These are phyloP conservation scores for Apophysomyces trapeziformis DNA, from an alignment of 371 early-diverging fungal genomes.

Conservation along the genomic window DNA sequence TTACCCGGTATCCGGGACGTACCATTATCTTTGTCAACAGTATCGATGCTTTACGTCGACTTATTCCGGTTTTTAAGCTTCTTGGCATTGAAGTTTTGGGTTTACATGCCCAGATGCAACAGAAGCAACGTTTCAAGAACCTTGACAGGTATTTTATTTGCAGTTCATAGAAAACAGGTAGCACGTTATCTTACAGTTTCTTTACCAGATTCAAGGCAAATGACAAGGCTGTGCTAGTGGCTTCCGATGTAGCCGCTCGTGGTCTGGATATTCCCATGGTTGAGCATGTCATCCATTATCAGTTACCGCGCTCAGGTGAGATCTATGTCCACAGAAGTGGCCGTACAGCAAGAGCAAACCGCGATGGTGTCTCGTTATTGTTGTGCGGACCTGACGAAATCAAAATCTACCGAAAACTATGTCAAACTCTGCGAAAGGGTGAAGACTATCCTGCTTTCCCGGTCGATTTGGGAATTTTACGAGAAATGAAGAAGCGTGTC, in stretches of 20 bases:
- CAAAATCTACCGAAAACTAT: constrained; percentile 77
- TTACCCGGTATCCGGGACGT: constrained; percentile 85
- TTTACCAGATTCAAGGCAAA: constrained; percentile 67
- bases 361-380: constrained; percentile 83
- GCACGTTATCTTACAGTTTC: no score
- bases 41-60: constrained; percentile 88
- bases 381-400: constrained; percentile 87
- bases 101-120: constrained; percentile 95
- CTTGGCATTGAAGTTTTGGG: constrained; percentile 72
- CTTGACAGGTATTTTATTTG: constrained; percentile 67
- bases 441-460: constrained; percentile 73
- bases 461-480: constrained; percentile 62
- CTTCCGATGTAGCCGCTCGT: constrained; percentile 92
- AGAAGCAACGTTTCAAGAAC: constrained; percentile 91
- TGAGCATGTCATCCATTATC: constrained; percentile 89
- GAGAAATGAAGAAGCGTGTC: constrained; percentile 72
- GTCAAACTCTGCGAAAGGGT: constrained; percentile 72
- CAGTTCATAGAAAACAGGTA: not conserved
- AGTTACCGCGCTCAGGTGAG: constrained; percentile 84
- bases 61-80: constrained; percentile 80
- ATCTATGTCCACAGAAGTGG: constrained; percentile 89
- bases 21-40: constrained; percentile 95
- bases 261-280: constrained; percentile 89
- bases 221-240: constrained; percentile 75
- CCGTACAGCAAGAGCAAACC: constrained; percentile 87